A percentile compares a stretch with the other conserved stretches of the same genome.
Conservation (phyloP, 495 filamentous ascomycete genomes). For the Xylaria longipes region DNA sequence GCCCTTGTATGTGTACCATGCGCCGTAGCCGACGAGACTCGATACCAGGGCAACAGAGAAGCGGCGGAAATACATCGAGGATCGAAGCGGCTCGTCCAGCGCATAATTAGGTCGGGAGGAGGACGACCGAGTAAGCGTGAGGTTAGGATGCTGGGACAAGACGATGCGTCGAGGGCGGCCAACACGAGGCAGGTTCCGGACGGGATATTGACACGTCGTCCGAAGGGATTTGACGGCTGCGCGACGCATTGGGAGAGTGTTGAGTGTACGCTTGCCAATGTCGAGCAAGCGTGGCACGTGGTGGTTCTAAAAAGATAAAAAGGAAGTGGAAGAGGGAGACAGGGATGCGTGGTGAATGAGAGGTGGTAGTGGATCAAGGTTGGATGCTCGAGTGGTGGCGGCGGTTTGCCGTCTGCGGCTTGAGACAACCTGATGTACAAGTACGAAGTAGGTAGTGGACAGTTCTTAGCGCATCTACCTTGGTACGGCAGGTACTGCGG, state of each 20-base stretch:
- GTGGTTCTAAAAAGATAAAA: slow-evolving; percentile 19
- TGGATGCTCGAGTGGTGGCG: background rate
- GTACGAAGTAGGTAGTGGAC: background rate
- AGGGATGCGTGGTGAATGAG: slow-evolving; percentile 18
- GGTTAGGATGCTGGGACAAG: slow-evolving; percentile 34
- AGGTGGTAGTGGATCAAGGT: slow-evolving; percentile 1
- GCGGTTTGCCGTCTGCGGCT: background rate
- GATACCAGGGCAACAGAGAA: slow-evolving; percentile 52
- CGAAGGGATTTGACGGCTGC: slow-evolving; percentile 51
- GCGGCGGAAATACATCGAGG: slow-evolving; percentile 58
- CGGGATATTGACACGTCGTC: slow-evolving; percentile 51
- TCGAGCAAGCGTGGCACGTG: slow-evolving; percentile 26
- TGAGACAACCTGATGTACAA: no score
- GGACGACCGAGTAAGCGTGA: slow-evolving; percentile 30
- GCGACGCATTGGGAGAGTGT: slow-evolving; percentile 53
- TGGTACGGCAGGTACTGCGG: background rate
- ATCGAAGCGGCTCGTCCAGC: slow-evolving; percentile 49
- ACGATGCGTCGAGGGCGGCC: slow-evolving; percentile 42
- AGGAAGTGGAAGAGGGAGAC: slow-evolving; percentile 18
- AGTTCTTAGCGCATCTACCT: background rate
- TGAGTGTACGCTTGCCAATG: slow-evolving; percentile 31
- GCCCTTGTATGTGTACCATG: slow-evolving; percentile 56
- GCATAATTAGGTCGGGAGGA: slow-evolving; percentile 35
- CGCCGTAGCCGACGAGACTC: slow-evolving; percentile 57
- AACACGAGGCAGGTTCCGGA: slow-evolving; percentile 47